A percentile compares a stretch with the other conserved stretches of the same genome.
Conservation (phyloP, 2,329 filamentous ascomycete species). For the Colletotrichum melonis region DNA sequence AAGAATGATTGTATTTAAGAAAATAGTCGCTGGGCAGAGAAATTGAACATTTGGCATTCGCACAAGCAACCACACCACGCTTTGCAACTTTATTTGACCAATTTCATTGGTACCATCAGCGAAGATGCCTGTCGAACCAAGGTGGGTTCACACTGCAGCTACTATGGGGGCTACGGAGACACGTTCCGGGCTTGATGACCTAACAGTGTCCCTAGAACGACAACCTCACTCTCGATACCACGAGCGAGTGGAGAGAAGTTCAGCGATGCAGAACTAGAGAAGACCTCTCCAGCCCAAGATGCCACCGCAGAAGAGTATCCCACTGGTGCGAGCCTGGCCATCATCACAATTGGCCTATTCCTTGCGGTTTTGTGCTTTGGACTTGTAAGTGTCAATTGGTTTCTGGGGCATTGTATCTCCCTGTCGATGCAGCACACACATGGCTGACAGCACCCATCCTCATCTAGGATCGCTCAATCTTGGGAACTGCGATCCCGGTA, state of each 20-base stretch:
- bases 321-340: slow-evolving; percentile 9
- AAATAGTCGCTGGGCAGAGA: neutral
- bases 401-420: neutral
- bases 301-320: neutral
- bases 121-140: neutral
- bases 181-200: neutral
- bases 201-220: neutral
- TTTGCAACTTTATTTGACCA: neutral
- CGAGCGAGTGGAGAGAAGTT: neutral
- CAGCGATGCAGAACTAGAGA: neutral
- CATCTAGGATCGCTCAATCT: slow-evolving; percentile 27
- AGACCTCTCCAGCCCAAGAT: neutral
- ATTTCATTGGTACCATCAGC: neutral
- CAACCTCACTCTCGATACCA: neutral
- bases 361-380: slow-evolving; percentile 28
- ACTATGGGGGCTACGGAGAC: neutral
- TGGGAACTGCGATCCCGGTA: slow-evolving; percentile 33
- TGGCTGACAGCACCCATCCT: neutral
- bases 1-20: neutral
- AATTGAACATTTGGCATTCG: neutral
- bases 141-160: neutral
- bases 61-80: neutral
- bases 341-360: slow-evolving; percentile 20
- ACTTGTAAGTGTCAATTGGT: slow-evolving; percentile 10
- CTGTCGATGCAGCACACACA: neutral